Conservation (phyloP, 2,329 filamentous ascomycete genomes). For the Chalaropsis thielavioides region DNA sequence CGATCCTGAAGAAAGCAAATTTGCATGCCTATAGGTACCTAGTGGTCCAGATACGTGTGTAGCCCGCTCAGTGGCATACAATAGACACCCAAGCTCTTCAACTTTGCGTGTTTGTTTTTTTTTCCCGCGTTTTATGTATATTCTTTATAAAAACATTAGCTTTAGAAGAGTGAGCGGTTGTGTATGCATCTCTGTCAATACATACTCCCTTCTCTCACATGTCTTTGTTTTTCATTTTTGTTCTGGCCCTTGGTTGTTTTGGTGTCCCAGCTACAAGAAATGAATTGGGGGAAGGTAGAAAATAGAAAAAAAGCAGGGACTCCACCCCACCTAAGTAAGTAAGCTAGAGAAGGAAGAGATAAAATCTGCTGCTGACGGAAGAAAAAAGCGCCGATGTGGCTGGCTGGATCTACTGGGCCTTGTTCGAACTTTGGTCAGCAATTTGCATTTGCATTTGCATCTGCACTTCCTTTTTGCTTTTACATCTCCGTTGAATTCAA, state of each 20-base stretch:
- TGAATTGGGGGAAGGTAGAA: background rate
- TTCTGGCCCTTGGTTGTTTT: background rate
- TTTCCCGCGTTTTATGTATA: too few species aligned
- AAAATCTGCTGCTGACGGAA: background rate
- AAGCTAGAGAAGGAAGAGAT: background rate
- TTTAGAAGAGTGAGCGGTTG: too few species aligned
- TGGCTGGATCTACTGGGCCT: background rate
- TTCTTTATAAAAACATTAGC: too few species aligned
- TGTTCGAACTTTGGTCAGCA: background rate
- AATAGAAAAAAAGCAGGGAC: background rate
- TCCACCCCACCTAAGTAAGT: too few species aligned
- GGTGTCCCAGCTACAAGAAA: background rate
- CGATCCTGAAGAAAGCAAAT: too few species aligned
- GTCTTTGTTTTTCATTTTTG: background rate
- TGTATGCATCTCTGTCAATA: too few species aligned
- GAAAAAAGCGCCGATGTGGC: constrained; percentile 3
- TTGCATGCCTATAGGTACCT: too few species aligned
- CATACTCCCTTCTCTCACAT: background rate
- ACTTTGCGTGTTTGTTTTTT: too few species aligned
- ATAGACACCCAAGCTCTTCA: too few species aligned
- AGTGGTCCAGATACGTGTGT: too few species aligned
- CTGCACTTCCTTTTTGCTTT: background rate
- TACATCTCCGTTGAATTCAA: background rate
- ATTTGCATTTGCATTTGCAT: background rate
- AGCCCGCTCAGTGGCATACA: too few species aligned